phyloP scores from a whole-genome alignment of 805 yeast species.

The Wickerhamomyces strasburgensis region DNA sequence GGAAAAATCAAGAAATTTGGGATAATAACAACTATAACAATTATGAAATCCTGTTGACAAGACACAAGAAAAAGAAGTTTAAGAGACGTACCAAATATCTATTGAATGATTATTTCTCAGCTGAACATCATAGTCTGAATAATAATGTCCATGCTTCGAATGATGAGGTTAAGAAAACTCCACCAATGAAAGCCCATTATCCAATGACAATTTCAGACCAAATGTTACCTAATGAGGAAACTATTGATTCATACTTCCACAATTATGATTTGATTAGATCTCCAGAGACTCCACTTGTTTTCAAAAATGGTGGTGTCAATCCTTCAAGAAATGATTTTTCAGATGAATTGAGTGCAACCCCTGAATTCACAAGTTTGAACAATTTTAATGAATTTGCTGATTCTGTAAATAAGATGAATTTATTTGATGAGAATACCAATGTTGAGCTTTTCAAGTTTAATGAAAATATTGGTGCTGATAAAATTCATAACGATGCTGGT shows the following conservation, averaged over 20 bases:
- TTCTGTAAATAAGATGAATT: slow-evolving; percentile 8
- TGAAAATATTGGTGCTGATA: slow-evolving; percentile 4
- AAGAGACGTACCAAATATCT: slow-evolving; percentile 12
- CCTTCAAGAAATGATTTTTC: background rate
- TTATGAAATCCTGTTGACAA: slow-evolving; percentile 41
- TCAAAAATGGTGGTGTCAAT: slow-evolving; percentile 11
- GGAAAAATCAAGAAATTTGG: slow-evolving; percentile 58
- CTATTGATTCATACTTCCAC: slow-evolving; percentile 14
- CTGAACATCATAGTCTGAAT: slow-evolving; percentile 2
- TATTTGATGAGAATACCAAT: slow-evolving; percentile 10
- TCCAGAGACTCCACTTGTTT: slow-evolving; percentile 25
- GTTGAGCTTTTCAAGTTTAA: slow-evolving; percentile 8
- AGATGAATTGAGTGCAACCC: slow-evolving; percentile 5
- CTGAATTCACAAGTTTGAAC: slow-evolving; percentile 11
- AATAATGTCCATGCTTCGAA: slow-evolving; percentile 2
- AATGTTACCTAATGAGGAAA: background rate
- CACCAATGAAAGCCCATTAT: background rate
- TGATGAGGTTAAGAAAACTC: no score
- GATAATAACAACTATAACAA: slow-evolving; percentile 65
- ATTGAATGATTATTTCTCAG: slow-evolving; percentile 17
- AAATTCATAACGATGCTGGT: background rate
- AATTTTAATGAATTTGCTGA: slow-evolving; percentile 2
- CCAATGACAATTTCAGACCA: background rate
- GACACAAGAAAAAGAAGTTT: slow-evolving; percentile 6
- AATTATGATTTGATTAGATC: slow-evolving; percentile 21